A percentile compares a stretch with the other conserved stretches of the same genome.
Evolutionary conservation across 495 filamentous ascomycete species (phyloP).

Genomic region (Aspergillus funiculosus): DNA sequence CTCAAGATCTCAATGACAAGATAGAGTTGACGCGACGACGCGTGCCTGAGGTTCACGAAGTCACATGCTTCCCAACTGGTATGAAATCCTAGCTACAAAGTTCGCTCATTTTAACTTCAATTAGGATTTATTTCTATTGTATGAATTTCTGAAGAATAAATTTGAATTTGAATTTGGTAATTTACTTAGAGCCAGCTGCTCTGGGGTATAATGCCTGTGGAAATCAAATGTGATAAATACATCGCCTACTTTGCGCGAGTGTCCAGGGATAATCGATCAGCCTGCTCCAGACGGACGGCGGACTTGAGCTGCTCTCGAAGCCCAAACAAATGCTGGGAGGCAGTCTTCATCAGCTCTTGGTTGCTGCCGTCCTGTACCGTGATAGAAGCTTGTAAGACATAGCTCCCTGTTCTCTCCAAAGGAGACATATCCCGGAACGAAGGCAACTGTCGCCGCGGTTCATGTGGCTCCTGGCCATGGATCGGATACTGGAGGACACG

Average conservation of each 20-base stretch:
- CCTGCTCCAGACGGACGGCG: constrained; percentile 56
- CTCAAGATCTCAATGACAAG: not conserved
- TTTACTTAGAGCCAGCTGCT: constrained; percentile 16
- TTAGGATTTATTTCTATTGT: constrained; percentile 3
- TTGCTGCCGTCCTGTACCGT: constrained; percentile 47
- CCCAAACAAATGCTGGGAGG: constrained; percentile 51
- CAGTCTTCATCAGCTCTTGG: constrained; percentile 50
- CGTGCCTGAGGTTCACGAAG: constrained; percentile 35
- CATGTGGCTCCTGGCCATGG: constrained; percentile 21
- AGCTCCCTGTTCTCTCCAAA: constrained; percentile 44
- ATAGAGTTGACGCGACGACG: constrained; percentile 23
- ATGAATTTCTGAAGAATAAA: not conserved
- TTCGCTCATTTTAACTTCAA: no score
- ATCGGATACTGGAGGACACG: constrained; percentile 39
- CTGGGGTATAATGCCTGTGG: constrained; percentile 20
- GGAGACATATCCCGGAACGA: constrained; percentile 31
- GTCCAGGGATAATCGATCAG: constrained; percentile 60
- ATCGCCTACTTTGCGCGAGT: constrained; percentile 49
- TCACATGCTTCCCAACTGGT: no score
- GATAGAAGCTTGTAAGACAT: constrained; percentile 46
- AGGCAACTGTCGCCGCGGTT: constrained; percentile 31
- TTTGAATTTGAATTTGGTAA: no score
- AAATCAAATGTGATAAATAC: constrained; percentile 6
- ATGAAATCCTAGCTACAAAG: no score
- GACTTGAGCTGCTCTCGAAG: constrained; percentile 60